Percentiles rank a stretch among this genome's conserved stretches.
phyloP scores from a whole-genome alignment of 345 rosid species.

The Firmiana major region DNA sequence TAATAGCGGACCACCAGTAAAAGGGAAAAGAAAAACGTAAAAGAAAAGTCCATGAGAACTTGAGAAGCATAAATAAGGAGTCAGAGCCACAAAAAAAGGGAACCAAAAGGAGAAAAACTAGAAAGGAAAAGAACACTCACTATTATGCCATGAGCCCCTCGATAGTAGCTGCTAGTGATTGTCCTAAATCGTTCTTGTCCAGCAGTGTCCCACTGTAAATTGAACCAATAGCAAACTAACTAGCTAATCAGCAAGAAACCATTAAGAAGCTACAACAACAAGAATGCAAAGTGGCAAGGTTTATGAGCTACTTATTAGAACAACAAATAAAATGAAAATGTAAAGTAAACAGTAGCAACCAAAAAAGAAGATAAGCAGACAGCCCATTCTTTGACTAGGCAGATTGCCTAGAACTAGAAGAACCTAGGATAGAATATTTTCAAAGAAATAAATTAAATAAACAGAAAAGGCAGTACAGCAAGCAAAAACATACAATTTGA shows the following conservation, averaged over 20 bases:
- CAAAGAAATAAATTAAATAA: not conserved
- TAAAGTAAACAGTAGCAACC: not conserved
- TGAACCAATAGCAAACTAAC: slow-evolving; percentile 14
- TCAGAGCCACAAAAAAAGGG: not conserved
- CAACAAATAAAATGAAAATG: not conserved
- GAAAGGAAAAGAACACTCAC: slow-evolving; percentile 35
- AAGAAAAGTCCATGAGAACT: not conserved
- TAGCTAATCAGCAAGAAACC: not conserved
- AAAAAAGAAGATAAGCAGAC: not conserved
- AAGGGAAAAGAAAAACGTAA: not conserved
- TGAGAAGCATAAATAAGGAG: not conserved
- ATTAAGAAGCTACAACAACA: not conserved
- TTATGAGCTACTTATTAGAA: not conserved
- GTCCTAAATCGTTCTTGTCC: slow-evolving; percentile 97
- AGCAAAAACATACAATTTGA: slow-evolving; percentile 54
- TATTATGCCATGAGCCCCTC: slow-evolving; percentile 96
- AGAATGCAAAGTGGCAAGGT: not conserved
- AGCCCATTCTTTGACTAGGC: not conserved
- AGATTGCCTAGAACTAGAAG: not conserved
- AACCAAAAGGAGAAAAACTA: not conserved
- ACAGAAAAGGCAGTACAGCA: not conserved
- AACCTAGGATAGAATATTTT: not conserved
- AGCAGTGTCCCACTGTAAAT: slow-evolving; percentile 91
- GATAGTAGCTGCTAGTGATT: slow-evolving; percentile 93
- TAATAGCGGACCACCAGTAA: slow-evolving; percentile 22